Conservation (phyloP, 495 filamentous ascomycete genomes). For the Penicillium pancosmium region DNA sequence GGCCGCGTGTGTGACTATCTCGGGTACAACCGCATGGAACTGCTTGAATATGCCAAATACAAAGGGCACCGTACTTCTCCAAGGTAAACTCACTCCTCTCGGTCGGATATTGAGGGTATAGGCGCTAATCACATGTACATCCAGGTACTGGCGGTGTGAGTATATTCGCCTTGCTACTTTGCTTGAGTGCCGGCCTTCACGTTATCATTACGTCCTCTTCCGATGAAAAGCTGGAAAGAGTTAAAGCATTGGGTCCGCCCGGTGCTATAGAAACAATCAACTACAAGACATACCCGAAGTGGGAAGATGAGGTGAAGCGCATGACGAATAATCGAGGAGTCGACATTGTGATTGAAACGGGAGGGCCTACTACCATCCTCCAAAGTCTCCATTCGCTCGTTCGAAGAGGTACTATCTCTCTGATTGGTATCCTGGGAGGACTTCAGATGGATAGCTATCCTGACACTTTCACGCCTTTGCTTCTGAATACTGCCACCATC, state of each 20-base stretch:
- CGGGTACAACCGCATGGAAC: constrained; percentile 2
- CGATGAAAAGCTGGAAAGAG: constrained; percentile 10
- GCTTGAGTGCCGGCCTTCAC: background rate
- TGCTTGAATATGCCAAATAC: background rate
- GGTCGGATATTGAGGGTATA: too few species aligned
- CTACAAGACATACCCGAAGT: constrained; percentile 10
- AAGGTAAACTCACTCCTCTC: background rate
- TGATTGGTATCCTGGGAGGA: background rate
- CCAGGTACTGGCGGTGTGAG: constrained; percentile 7
- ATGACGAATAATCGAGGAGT: constrained; percentile 15
- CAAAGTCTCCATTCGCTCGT: background rate
- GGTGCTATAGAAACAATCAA: constrained; percentile 9
- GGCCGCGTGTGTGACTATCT: constrained; percentile 1
- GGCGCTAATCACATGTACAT: background rate
- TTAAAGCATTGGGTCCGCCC: background rate
- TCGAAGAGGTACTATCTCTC: background rate
- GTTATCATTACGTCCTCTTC: constrained; percentile 16
- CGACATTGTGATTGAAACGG: constrained; percentile 9
- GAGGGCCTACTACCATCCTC: background rate
- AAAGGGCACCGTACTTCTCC: background rate
- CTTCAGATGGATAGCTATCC: background rate
- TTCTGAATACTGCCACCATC: background rate
- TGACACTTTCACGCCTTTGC: background rate
- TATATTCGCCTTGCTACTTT: constrained; percentile 1
- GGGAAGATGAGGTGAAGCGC: constrained; percentile 7